A percentile compares a stretch with the other conserved stretches of the same genome.
Conservation (phyloP, 495 filamentous ascomycete genomes). For the Usnea hakonensis region DNA sequence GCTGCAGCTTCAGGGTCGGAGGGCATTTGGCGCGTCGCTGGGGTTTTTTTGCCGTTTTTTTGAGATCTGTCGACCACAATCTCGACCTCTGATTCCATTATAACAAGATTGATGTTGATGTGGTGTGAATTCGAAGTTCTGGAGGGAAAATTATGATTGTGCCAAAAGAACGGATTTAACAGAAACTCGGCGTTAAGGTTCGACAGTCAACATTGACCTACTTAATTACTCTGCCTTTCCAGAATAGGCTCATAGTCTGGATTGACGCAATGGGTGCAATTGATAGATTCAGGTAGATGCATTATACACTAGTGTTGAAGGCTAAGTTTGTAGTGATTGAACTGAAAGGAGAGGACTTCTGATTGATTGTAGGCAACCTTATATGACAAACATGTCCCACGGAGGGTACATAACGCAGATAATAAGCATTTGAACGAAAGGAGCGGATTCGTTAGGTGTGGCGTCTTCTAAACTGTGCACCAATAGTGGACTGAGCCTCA, state of each 20-base stretch:
- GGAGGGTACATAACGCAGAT: no score
- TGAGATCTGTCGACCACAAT: neutral
- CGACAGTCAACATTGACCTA: no score
- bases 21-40: neutral
- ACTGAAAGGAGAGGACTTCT: neutral
- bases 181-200: neutral
- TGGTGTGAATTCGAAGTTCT: neutral
- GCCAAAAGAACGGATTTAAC: neutral
- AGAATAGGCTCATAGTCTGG: no score
- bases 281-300: neutral
- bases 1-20: conserved; percentile 10
- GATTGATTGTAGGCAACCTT: no score
- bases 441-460: neutral
- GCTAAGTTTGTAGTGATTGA: neutral
- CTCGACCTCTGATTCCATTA: conserved; percentile 16
- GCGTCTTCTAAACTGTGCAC: neutral
- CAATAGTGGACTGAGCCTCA: neutral
- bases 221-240: no score
- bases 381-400: no score
- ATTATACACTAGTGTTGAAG: neutral
- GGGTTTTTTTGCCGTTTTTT: neutral
- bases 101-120: neutral
- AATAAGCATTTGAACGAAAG: neutral
- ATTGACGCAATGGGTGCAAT: neutral
- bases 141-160: neutral